Percentiles rank a stretch among this genome's conserved stretches.
Evolutionary conservation across 108 stramenopile genomes (phyloP).

Genomic region (Cyclotella baltica): DNA sequence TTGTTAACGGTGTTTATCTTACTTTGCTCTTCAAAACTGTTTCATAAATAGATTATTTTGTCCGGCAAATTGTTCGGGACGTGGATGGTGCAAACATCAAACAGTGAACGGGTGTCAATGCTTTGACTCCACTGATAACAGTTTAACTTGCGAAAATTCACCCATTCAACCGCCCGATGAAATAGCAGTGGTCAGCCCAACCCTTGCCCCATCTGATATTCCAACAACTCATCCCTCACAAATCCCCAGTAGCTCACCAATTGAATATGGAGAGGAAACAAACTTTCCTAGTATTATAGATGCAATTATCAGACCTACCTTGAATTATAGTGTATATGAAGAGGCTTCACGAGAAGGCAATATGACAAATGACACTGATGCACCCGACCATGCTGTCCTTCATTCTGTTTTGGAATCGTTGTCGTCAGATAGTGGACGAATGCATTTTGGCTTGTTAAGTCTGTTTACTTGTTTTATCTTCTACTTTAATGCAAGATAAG

Average conservation of each 20-base stretch:
- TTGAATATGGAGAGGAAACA: neutral
- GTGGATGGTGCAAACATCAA: constrained; percentile 26
- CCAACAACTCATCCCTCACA: neutral
- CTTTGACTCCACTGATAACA: constrained; percentile 19
- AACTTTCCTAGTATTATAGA: constrained; percentile 15
- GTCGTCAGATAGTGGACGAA: too few species aligned
- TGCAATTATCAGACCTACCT: neutral
- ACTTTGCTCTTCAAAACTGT: neutral
- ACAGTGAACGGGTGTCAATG: constrained; percentile 35
- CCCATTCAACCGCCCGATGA: constrained; percentile 14
- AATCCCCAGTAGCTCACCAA: neutral
- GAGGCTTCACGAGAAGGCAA: neutral
- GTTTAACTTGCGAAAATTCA: constrained; percentile 29
- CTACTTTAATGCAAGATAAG: too few species aligned
- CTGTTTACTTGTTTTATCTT: too few species aligned
- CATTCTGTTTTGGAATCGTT: too few species aligned
- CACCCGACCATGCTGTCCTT: too few species aligned
- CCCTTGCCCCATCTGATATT: neutral
- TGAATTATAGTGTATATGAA: neutral
- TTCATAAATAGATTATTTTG: constrained; percentile 14
- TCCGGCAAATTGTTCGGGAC: constrained; percentile 44
- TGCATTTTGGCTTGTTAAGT: too few species aligned
- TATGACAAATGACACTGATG: too few species aligned
- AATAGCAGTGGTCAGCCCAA: neutral
- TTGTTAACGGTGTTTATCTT: neutral